Evolutionary conservation across 768 basidiomycete genomes (phyloP), one percentile per base, ranked within the genome.

Genomic region (Rhizopogon vesiculosus): DNA sequence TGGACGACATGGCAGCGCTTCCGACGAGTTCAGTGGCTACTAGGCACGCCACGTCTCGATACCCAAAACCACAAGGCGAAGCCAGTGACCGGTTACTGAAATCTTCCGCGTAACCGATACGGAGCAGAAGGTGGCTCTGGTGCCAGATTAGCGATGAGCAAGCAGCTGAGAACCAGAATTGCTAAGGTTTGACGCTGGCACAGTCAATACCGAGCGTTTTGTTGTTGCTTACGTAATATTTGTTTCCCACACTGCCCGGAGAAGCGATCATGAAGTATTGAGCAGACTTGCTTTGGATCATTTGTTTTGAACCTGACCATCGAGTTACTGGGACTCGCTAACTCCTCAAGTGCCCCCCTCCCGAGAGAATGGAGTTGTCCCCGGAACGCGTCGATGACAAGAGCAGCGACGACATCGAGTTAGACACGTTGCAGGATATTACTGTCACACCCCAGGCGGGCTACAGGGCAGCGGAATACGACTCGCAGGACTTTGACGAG

Each of bases 1-100:
- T 83, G 55, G 84, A 80, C 69, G 85, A 78, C 88, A 89, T 89
- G 68, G 59, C 62, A 49, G 59, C 56, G 58, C 62, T 64, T 59
- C 57, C 56, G 56, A 63, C 61, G 61, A 58, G 56, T 53, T 56
- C 62, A 54, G 43, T 43, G 45, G 54, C 58, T 43, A 25, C 58
- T 40, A 51, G 39, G 59, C 43, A 51, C 50, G 57, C 15, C 45
- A 22, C 15, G 22, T 53, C 55, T 57, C 48, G 46, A n/a, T 53
- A 45, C 19, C 61, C 49, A 60, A 59, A 59, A 35, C 22, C 45
- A 28, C 62, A 18, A 42, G 44, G 53, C 29, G 42, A 22, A 53
- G 51, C 52, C 57, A 59, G 58, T 55, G 35, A 42, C 42, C 50
- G 18, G 39, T 48, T 18, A 55, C 39, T 54, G 57, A 55, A 53